phyloP scores from a whole-genome alignment of 2,329 filamentous ascomycete genomes.

The Colletotrichum sp. region DNA sequence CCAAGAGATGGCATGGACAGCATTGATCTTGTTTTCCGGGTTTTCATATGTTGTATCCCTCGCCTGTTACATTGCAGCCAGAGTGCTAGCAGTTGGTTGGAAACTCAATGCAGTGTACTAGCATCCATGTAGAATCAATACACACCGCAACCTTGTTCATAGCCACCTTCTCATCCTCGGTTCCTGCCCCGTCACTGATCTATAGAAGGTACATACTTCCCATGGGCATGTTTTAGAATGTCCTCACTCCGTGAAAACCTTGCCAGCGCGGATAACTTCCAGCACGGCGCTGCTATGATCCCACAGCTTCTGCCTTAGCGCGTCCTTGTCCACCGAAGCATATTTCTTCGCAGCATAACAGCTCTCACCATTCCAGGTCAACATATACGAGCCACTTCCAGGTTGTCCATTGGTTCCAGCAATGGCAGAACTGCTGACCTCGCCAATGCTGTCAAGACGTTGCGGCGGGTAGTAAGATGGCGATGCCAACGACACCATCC shows the following conservation, averaged over 20 bases:
- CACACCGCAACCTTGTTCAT: not conserved
- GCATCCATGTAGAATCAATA: not conserved
- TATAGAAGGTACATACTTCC: rapidly evolving
- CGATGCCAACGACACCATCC: not conserved
- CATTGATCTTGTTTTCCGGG: conserved; percentile 43
- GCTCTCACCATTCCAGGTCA: not conserved
- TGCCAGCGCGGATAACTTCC: not conserved
- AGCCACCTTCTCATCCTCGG: not conserved
- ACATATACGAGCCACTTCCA: not conserved
- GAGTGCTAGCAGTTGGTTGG: conserved; percentile 42
- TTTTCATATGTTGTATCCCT: conserved; percentile 36
- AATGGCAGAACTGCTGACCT: not conserved
- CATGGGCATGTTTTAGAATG: not conserved
- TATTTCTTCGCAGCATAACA: not conserved
- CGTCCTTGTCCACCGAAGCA: not conserved
- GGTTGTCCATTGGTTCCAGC: not conserved
- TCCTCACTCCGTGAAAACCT: not conserved
- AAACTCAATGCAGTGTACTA: not conserved
- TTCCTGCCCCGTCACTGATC: not conserved
- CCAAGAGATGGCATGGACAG: conserved; percentile 36
- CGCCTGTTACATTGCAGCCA: conserved; percentile 34
- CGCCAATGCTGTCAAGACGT: not conserved
- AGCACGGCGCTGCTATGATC: not conserved
- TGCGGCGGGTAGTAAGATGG: not conserved
- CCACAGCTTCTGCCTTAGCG: not conserved